phyloP scores from a whole-genome alignment of 2,329 filamentous ascomycete genomes.

The Fusarium armeniacum region DNA sequence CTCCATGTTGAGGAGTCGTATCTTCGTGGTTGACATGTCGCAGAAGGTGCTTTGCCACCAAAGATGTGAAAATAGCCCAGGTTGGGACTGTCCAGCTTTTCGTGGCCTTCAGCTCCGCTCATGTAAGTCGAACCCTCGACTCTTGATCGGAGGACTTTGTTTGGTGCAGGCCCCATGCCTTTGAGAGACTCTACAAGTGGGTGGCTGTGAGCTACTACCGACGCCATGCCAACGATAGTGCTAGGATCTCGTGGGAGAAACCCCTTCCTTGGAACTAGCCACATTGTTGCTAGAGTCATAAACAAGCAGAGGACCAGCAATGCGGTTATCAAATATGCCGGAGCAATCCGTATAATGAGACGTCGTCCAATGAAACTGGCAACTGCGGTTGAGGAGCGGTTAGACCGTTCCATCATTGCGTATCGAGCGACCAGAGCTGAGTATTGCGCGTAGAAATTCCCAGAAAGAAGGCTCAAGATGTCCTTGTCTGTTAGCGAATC shows the following conservation, averaged over 20 bases:
- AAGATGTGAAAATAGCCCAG: conserved; percentile 49
- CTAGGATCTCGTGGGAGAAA: conserved; percentile 56
- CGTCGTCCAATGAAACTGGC: conserved; percentile 51
- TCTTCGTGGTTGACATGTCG: conserved; percentile 22
- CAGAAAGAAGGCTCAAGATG: conserved; percentile 47
- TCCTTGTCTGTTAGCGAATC: conserved; percentile 45
- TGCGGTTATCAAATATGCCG: conserved; percentile 52
- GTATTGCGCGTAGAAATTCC: conserved; percentile 55
- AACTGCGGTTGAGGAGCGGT: conserved; percentile 41
- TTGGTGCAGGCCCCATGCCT: conserved; percentile 54
- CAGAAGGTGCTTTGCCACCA: conserved; percentile 44
- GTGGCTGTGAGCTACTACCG: conserved; percentile 56
- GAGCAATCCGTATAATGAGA: conserved; percentile 50
- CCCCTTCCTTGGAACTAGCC: conserved; percentile 49
- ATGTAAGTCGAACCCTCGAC: conserved; percentile 51
- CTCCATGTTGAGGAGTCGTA: conserved; percentile 50
- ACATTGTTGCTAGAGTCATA: conserved; percentile 40
- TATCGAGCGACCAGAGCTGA: conserved; percentile 53
- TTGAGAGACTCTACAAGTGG: conserved; percentile 54
- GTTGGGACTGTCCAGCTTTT: conserved; percentile 48
- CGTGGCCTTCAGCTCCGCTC: conserved; percentile 55
- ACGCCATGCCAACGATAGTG: conserved; percentile 54
- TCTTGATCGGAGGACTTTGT: conserved; percentile 46
- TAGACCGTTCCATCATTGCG: conserved; percentile 48
- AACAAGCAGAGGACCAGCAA: conserved; percentile 50